Evolutionary conservation across 2,329 filamentous ascomycete species (phyloP).

Genomic region (Clathrospora elynae): DNA sequence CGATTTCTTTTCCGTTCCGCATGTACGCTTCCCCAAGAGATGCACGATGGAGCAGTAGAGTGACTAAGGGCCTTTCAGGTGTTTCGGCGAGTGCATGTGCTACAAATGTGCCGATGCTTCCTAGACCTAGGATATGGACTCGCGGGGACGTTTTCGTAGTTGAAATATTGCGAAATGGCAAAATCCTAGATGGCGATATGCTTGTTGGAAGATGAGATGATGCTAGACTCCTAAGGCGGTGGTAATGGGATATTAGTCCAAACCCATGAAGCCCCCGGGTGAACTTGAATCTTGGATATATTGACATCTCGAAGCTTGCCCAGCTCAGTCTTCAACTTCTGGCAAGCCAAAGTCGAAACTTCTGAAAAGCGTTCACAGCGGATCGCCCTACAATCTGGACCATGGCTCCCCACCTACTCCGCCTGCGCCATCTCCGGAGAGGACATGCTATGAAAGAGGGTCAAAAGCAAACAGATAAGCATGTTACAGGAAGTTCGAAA

Average conservation of each 20-base stretch:
- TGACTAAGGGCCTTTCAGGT: slow-evolving; percentile 3
- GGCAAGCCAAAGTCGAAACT: too few relatives aligned
- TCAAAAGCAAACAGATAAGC: too few relatives aligned
- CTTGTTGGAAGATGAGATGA: neutral
- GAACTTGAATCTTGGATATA: neutral
- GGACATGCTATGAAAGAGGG: too few relatives aligned
- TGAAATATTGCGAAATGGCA: neutral
- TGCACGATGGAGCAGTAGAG: slow-evolving; percentile 7
- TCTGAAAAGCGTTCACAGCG: too few relatives aligned
- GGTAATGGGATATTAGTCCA: neutral
- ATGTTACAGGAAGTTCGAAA: too few relatives aligned
- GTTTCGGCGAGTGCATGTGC: slow-evolving; percentile 15
- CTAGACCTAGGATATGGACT: slow-evolving; percentile 12
- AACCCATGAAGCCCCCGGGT: neutral
- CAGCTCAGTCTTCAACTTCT: too few relatives aligned
- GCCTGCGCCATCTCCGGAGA: too few relatives aligned
- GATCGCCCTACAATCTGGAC: too few relatives aligned
- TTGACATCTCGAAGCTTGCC: neutral
- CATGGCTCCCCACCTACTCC: too few relatives aligned
- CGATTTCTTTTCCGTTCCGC: neutral
- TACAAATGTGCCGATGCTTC: slow-evolving; percentile 12
- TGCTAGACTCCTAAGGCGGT: neutral
- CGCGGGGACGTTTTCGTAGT: slow-evolving; percentile 1
- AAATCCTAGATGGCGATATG: neutral
- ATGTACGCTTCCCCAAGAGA: slow-evolving; percentile 7